Conservation (phyloP, 805 yeast species). For the Lachancea kluyveri region DNA sequence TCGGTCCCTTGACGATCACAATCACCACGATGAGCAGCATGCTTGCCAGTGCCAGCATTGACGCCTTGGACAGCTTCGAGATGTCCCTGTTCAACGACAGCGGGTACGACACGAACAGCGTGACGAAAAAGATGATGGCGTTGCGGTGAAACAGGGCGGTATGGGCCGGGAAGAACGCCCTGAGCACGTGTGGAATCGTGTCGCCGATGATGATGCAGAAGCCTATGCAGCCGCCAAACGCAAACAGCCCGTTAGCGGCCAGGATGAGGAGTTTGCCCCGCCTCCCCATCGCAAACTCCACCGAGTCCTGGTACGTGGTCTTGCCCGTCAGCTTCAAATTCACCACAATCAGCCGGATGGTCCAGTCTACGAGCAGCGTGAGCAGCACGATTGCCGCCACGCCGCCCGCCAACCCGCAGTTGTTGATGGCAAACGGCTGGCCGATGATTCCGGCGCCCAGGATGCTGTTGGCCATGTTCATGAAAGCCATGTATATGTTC, state of each 20-base stretch:
- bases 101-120: constrained; percentile 74
- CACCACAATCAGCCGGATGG: constrained; percentile 68
- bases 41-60: constrained; percentile 77
- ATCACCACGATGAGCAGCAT: constrained; percentile 74
- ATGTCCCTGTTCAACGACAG: constrained; percentile 75
- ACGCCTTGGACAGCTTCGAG: constrained; percentile 78
- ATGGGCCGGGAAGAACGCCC: constrained; percentile 50
- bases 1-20: constrained; percentile 71
- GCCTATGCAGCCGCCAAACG: constrained; percentile 91
- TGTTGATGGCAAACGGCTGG: constrained; percentile 80
- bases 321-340: constrained; percentile 76
- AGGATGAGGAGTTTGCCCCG: constrained; percentile 63
- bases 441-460: constrained; percentile 96
- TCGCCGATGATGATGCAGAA: constrained; percentile 94
- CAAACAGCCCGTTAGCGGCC: constrained; percentile 78
- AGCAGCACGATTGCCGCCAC: constrained; percentile 50
- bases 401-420: constrained; percentile 77
- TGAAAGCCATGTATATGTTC: constrained; percentile 77
- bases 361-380: constrained; percentile 82
- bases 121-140: constrained; percentile 62
- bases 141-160: constrained; percentile 50
- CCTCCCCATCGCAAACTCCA: constrained; percentile 68
- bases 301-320: constrained; percentile 80
- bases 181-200: constrained; percentile 83
- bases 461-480: constrained; percentile 95